Evolutionary conservation across 805 yeast genomes (phyloP).

Genomic region (Ogataea corticis): DNA sequence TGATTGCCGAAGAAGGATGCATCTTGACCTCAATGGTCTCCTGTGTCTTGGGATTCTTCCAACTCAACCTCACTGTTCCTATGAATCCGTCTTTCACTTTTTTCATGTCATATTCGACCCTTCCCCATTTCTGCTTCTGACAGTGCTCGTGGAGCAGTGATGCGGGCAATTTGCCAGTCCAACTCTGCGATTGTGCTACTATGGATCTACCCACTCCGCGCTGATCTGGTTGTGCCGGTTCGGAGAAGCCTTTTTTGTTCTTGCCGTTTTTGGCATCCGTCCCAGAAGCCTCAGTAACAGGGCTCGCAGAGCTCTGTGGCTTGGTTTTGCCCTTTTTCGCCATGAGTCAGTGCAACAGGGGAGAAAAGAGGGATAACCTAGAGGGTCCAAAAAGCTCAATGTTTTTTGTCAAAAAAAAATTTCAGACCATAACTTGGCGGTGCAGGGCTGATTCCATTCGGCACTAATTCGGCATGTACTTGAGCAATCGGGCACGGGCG

Average conservation of each 20-base stretch:
- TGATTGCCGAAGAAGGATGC: slow-evolving; percentile 50
- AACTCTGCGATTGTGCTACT: slow-evolving; percentile 71
- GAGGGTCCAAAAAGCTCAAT: not conserved
- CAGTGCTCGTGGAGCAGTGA: slow-evolving; percentile 83
- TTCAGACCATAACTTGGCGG: not conserved
- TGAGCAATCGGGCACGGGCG: too few relatives aligned
- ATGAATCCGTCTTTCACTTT: slow-evolving; percentile 50
- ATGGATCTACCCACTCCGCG: slow-evolving; percentile 38
- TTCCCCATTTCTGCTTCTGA: slow-evolving; percentile 87
- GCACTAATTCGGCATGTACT: too few relatives aligned
- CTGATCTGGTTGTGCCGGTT: slow-evolving; percentile 9
- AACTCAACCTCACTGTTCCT: slow-evolving; percentile 64
- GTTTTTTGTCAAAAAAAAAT: not conserved
- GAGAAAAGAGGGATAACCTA: not conserved
- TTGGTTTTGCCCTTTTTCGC: slow-evolving; percentile 17
- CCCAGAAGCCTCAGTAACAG: slow-evolving; percentile 5
- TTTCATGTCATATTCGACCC: slow-evolving; percentile 75
- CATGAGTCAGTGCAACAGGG: slow-evolving; percentile 8
- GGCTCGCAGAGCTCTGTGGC: slow-evolving; percentile 1
- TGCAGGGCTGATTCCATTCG: not conserved
- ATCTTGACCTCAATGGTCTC: slow-evolving; percentile 58
- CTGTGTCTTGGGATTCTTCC: slow-evolving; percentile 80
- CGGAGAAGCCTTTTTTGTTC: not conserved
- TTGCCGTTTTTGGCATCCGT: slow-evolving; percentile 16
- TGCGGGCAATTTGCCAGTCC: slow-evolving; percentile 96